phyloP scores from a whole-genome alignment of 75 land plant species.

The Selaginella moellendorffii region DNA sequence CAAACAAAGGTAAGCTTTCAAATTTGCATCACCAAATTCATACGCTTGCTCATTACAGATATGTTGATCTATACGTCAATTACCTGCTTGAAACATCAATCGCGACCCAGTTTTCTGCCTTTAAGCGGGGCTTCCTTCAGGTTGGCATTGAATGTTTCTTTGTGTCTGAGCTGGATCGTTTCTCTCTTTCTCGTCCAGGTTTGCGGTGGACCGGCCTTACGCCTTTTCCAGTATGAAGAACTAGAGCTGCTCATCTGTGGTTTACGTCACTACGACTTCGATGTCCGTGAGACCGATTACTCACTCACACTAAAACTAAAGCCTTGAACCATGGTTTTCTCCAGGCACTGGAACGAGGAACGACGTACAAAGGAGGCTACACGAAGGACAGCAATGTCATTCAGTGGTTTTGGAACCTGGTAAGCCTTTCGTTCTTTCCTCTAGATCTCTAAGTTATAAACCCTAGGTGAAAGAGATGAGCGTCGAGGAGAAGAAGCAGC shows the following conservation, averaged over 20 bases:
- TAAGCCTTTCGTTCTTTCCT: not conserved
- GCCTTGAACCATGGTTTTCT: too few relatives aligned
- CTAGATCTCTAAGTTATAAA: too few relatives aligned
- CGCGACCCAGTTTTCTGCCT: constrained; percentile 19
- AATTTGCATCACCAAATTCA: not conserved
- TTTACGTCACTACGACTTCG: constrained; percentile 31
- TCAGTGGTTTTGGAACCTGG: constrained; percentile 37
- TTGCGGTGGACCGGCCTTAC: constrained; percentile 27
- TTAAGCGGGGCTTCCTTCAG: constrained; percentile 23
- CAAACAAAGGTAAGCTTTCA: constrained; percentile 21
- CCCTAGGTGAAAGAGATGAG: constrained; percentile 25
- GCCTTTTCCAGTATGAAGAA: constrained; percentile 27
- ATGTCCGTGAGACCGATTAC: too few relatives aligned
- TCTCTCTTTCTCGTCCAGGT: constrained; percentile 17
- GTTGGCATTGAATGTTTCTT: constrained; percentile 9
- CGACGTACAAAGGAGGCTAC: constrained; percentile 29
- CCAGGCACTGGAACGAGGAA: constrained; percentile 32
- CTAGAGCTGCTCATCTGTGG: constrained; percentile 34
- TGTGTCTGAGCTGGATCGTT: not conserved
- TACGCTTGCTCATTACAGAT: constrained; percentile 12
- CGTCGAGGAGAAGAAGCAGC: constrained; percentile 27
- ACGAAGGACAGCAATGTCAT: constrained; percentile 29
- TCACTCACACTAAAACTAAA: too few relatives aligned
- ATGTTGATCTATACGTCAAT: constrained; percentile 26
- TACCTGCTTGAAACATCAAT: constrained; percentile 30